phyloP scores from a whole-genome alignment of 2,329 filamentous ascomycete genomes.

The Botrytis squamosa region DNA sequence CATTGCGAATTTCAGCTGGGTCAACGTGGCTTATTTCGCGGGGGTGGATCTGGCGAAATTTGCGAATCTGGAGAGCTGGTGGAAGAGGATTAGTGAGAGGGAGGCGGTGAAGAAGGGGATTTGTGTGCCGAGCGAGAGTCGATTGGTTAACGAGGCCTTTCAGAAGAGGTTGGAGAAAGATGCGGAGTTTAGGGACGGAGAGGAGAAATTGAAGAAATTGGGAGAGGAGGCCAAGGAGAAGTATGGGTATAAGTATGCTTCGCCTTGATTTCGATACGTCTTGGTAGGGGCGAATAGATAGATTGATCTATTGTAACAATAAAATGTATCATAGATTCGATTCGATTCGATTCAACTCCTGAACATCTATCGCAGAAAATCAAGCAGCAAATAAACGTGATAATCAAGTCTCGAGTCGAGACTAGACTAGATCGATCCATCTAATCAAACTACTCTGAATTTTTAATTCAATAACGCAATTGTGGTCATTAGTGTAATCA shows the following conservation, averaged over 20 bases:
- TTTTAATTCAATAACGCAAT: too few relatives aligned
- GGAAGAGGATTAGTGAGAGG: slow-evolving; percentile 58
- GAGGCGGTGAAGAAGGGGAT: slow-evolving; percentile 63
- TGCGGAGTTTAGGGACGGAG: slow-evolving; percentile 48
- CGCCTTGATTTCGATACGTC: slow-evolving; percentile 28
- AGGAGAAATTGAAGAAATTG: slow-evolving; percentile 38
- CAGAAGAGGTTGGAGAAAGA: slow-evolving; percentile 46
- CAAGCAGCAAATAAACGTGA: background rate
- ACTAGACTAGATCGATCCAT: too few relatives aligned
- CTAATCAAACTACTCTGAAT: too few relatives aligned
- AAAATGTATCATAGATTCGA: too few relatives aligned
- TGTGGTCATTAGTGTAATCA: background rate
- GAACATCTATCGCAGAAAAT: background rate
- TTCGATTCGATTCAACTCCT: background rate
- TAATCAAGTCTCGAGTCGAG: background rate
- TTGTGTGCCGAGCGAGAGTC: slow-evolving; percentile 53
- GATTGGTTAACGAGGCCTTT: slow-evolving; percentile 45
- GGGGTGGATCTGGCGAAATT: slow-evolving; percentile 66
- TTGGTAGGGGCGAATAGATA: background rate
- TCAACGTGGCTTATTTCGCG: slow-evolving; percentile 55
- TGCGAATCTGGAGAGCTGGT: slow-evolving; percentile 65
- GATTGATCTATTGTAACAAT: too few relatives aligned
- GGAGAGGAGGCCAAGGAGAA: slow-evolving; percentile 34
- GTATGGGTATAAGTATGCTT: slow-evolving; percentile 36
- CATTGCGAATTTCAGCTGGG: slow-evolving; percentile 72